Evolutionary conservation across 1,284 basidiomycete species (phyloP), one percentile per base, ranked within the genome.

Genomic region (Phlebopus sp.): DNA sequence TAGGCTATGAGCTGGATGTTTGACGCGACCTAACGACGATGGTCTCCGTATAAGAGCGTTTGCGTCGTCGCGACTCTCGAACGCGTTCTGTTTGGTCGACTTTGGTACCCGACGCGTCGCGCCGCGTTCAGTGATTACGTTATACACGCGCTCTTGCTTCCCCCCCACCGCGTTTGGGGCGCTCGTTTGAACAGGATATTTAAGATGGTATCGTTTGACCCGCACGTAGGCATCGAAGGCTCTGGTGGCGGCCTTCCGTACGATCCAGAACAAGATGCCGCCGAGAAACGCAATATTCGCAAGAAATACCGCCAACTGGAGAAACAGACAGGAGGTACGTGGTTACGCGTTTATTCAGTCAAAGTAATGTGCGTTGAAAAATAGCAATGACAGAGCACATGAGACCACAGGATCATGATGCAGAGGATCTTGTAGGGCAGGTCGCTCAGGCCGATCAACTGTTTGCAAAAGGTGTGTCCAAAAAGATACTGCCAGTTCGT

Each of bases 251-350:
- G 64, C 35, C 67, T 76, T 17, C 69, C 72, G 14, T 91, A 88
- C 57, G 86, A 91, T 59, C 88, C 89, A 13, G 86, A 91, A 61
- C 88, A 90, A 60, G 75, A 90, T 68, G 78, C 80, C 2, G 82
- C 85, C 47, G 81, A 86, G 63, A 84, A 86, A 64, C 82, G 89
- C 54, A 73, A 72, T 36, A 69, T 91, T 6, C 74, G 90, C 38
- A 81, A 82, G 59, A 72, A 79, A 52, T 91, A 90, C 59, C 81
- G 88, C 52, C 69, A 73, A n/a, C 67, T 88, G 43, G 74, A 80
- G 37, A 81, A 78, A 55, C 72, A 71, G 51, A 77, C 85, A 31
- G 80, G 81, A 71, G 83, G 86, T 81, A 45, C 46, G 68, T 60
- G 19, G 19, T 32, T 46, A 49, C 46, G 50, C 36, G 32, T 11